Evolutionary conservation across 108 stramenopile genomes (phyloP), one percentile per base, ranked within the genome.

Genomic region (Bacterosira constricta): DNA sequence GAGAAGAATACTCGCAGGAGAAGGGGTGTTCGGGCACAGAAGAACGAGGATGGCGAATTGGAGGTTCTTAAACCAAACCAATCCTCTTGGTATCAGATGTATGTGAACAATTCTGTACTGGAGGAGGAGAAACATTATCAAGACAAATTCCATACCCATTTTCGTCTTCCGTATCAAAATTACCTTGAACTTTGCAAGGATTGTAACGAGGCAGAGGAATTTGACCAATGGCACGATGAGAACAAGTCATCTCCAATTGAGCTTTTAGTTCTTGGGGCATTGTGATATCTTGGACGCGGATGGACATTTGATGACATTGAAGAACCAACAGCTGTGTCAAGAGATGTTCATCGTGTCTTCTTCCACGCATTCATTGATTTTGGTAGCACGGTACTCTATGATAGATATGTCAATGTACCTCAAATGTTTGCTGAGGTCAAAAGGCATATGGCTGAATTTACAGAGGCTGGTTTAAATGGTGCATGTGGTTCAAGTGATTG

Each of bases 261-360:
- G n/a, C n/a, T n/a, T n/a, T n/a, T n/a, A n/a, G 21, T 52, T 27
- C 20, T 63, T 15, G 61, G 61, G 1, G 13, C 39, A 13, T 21
- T 63, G 8, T 38, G 61, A 1, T 63, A 63, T 25, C 17, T 63
- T 2, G 39, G 61, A 2, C 6, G 61, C 1, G 61, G 61, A 1
- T 63, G 37, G 37, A 63, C 61, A 4, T 63, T 63, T 44, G 61
- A 63, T 63, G 61, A 38, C 20, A 21, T 42, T 5, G 46, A 30
- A 30, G 64, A 66, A 18, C 12, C 2, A 1, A 63, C 61, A 23
- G 1, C 20, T 3, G 8, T 63, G 15, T 42, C 39, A 5, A 39
- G 1, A 4, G 61, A 63, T 2, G 42, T 63, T 1, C 35, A 39
- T 15, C 61, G 61, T 7, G 2, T 2, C 39, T 66, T 66, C 29